These are phyloP conservation scores for Paraconiothyrium brasiliense DNA, from an alignment of 2,329 filamentous ascomycete genomes.

Conservation along the genomic window DNA sequence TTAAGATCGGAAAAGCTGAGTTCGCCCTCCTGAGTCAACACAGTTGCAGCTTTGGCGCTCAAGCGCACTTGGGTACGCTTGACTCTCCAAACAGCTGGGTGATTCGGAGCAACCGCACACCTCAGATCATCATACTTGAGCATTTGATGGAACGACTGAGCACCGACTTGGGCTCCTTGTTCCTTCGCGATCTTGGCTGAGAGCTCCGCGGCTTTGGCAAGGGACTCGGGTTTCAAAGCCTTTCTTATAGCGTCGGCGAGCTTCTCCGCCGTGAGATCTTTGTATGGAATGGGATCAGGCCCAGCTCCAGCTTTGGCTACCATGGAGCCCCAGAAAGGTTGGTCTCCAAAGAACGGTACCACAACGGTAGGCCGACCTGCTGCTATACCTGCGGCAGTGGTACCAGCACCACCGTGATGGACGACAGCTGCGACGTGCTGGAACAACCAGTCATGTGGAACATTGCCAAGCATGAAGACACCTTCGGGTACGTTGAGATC, in stretches of 20 bases:
- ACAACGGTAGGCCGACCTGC: constrained; percentile 82
- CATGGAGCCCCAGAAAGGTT: constrained; percentile 55
- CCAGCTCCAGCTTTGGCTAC: constrained; percentile 52
- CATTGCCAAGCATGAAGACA: constrained; percentile 85
- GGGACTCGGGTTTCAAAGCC: constrained; percentile 48
- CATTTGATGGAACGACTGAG: constrained; percentile 51
- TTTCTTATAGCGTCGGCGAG: constrained; percentile 50
- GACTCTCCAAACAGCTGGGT: constrained; percentile 50
- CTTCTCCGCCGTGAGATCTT: constrained; percentile 51
- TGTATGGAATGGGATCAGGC: constrained; percentile 51
- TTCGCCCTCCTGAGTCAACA: constrained; percentile 49
- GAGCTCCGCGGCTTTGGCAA: constrained; percentile 48
- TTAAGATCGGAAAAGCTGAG: constrained; percentile 50
- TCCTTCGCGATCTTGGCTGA: constrained; percentile 50
- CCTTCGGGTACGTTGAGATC: constrained; percentile 70
- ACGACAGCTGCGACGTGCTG: constrained; percentile 81
- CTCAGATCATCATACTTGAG: constrained; percentile 49
- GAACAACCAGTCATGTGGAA: constrained; percentile 91
- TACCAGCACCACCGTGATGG: constrained; percentile 88
- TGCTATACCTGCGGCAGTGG: constrained; percentile 85
- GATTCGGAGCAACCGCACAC: constrained; percentile 44
- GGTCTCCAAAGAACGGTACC: constrained; percentile 75
- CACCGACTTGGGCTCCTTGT: constrained; percentile 48
- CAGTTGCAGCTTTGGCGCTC: constrained; percentile 49
- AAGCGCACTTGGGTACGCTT: constrained; percentile 49